These are phyloP conservation scores for Terana coerulea DNA, from an alignment of 768 basidiomycete species.

Conservation along the genomic window DNA sequence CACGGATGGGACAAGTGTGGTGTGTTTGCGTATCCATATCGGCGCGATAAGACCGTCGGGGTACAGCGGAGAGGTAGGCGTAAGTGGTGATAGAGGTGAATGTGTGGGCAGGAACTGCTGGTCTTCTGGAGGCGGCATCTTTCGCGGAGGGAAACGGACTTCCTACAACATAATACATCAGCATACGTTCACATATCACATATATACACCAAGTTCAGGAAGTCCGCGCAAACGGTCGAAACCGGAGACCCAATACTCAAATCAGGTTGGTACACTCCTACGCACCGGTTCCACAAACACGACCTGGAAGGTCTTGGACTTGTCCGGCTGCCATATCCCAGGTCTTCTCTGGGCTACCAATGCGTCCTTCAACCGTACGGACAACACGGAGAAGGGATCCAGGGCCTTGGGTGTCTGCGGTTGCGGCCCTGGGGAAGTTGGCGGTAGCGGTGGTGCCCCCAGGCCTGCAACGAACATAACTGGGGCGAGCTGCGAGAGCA, in stretches of 20 bases:
- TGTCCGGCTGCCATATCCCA: slow-evolving; percentile 71
- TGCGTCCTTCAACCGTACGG: slow-evolving; percentile 61
- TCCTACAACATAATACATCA: slow-evolving; percentile 34
- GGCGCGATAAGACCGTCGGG: slow-evolving; percentile 97
- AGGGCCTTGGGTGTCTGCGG: slow-evolving; percentile 32
- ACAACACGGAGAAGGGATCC: slow-evolving; percentile 62
- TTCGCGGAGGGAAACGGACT: slow-evolving; percentile 84
- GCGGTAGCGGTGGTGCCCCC: slow-evolving; percentile 17
- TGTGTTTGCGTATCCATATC: slow-evolving; percentile 97
- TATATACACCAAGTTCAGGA: background rate
- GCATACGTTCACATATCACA: background rate
- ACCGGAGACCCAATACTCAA: background rate
- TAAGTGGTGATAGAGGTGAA: slow-evolving; percentile 92
- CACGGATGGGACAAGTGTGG: slow-evolving; percentile 85
- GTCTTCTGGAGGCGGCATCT: slow-evolving; percentile 57
- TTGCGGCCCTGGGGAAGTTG: slow-evolving; percentile 20
- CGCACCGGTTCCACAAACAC: slow-evolving; percentile 77
- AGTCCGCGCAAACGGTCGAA: background rate
- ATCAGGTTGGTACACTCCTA: background rate
- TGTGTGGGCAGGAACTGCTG: slow-evolving; percentile 56
- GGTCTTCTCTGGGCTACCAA: slow-evolving; percentile 60
- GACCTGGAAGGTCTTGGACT: slow-evolving; percentile 72
- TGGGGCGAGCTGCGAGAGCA: slow-evolving; percentile 84
- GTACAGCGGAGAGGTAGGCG: slow-evolving; percentile 81
- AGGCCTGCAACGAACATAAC: slow-evolving; percentile 95